A percentile compares a stretch with the other conserved stretches of the same genome.
phyloP scores from a whole-genome alignment of 129 eudicot species.

The Pittosporum tobira region DNA sequence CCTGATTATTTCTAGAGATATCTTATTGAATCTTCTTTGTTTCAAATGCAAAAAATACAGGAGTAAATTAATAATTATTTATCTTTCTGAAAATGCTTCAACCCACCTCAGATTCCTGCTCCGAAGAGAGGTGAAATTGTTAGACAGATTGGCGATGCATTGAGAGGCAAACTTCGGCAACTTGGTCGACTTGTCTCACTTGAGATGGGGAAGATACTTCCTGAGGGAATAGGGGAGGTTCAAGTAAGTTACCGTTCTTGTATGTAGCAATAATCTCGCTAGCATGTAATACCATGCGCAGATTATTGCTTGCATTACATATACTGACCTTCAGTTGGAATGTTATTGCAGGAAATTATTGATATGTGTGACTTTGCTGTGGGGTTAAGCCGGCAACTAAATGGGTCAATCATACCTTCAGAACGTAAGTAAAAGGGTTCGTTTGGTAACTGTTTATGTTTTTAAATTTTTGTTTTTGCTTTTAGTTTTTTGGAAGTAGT shows the following conservation, averaged over 20 bases:
- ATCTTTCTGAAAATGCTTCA: slow-evolving; percentile 3
- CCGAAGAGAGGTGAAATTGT: slow-evolving; percentile 96
- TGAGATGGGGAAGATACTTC: slow-evolving; percentile 95
- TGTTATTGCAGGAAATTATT: slow-evolving; percentile 72
- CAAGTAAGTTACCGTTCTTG: slow-evolving; percentile 45
- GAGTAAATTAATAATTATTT: background rate
- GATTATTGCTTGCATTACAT: background rate
- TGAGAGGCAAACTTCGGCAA: slow-evolving; percentile 68
- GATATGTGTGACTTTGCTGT: slow-evolving; percentile 99
- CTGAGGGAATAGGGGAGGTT: slow-evolving; percentile 99
- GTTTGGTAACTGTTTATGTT: too few relatives aligned
- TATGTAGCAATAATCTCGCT: background rate
- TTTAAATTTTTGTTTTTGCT: too few relatives aligned
- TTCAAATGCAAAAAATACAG: background rate
- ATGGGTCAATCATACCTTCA: slow-evolving; percentile 91
- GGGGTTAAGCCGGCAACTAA: slow-evolving; percentile 92
- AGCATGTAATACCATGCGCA: background rate
- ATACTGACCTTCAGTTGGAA: background rate
- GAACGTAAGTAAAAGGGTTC: slow-evolving; percentile 63
- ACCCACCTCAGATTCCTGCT: slow-evolving; percentile 63
- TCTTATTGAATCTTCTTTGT: slow-evolving; percentile 9
- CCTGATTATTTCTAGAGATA: background rate
- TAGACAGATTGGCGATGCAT: slow-evolving; percentile 93
- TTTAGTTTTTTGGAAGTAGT: too few relatives aligned
- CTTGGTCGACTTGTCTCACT: slow-evolving; percentile 92